A percentile compares a stretch with the other conserved stretches of the same genome.
Evolutionary conservation across 306 rosid species (phyloP).

Genomic region (Rubus parviflorus): DNA sequence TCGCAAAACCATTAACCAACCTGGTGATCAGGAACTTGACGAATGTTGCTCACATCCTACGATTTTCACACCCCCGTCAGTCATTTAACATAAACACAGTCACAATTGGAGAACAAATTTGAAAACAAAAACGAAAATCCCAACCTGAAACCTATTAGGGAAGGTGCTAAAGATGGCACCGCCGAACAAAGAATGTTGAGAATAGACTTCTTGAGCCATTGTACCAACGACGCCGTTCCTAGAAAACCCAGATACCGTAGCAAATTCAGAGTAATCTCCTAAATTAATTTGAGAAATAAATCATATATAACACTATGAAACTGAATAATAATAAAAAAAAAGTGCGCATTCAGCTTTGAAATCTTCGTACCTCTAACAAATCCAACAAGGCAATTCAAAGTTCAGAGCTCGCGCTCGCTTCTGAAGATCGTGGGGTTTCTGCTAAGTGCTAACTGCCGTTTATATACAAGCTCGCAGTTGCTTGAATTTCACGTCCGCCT

Average conservation of each 20-base stretch:
- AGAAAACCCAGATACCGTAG: too few species aligned
- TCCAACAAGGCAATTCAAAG: neutral
- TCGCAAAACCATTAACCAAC: constrained; percentile 25
- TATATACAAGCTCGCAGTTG: neutral
- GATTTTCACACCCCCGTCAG: neutral
- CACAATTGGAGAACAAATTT: neutral
- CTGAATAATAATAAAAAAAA: too few species aligned
- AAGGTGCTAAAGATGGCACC: constrained; percentile 63
- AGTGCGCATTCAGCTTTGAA: neutral
- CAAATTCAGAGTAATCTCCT: neutral
- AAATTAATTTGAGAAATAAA: neutral
- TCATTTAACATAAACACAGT: neutral
- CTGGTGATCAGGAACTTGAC: constrained; percentile 92
- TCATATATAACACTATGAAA: too few species aligned
- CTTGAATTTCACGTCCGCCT: neutral
- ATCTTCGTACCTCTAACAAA: neutral
- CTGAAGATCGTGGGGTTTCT: too few species aligned
- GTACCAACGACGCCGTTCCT: neutral
- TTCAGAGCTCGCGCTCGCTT: neutral
- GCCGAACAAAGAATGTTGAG: constrained; percentile 60
- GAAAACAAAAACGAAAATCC: neutral
- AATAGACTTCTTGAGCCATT: constrained; percentile 51
- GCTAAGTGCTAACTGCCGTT: neutral
- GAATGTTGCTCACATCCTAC: constrained; percentile 76
- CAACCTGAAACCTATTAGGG: constrained; percentile 75